These are phyloP conservation scores for Psilocybe tampanensis DNA, from an alignment of 768 basidiomycete genomes.

Conservation along the genomic window DNA sequence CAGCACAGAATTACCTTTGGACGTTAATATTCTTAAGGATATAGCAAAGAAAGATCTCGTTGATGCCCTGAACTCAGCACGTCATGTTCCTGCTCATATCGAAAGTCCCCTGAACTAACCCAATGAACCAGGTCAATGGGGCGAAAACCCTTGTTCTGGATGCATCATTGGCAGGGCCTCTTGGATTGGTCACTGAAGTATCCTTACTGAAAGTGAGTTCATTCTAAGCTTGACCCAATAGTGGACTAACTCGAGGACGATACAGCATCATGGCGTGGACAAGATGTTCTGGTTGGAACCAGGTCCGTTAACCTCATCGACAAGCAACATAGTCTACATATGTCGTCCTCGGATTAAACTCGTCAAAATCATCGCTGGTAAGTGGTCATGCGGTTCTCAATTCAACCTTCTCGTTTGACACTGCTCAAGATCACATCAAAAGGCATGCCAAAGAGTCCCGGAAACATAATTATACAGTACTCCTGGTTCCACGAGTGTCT, in stretches of 20 bases:
- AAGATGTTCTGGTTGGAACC: constrained; percentile 99
- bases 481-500: constrained; percentile 88
- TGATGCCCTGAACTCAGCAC: constrained; percentile 82
- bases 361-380: constrained; percentile 91
- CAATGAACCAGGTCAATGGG: constrained; percentile 70
- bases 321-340: constrained; percentile 91
- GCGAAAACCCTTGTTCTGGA: constrained; percentile 97
- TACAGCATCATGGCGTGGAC: constrained; percentile 96
- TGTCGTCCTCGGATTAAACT: constrained; percentile 85
- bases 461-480: constrained; percentile 82
- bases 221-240: neutral
- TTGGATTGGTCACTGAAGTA: constrained; percentile 95
- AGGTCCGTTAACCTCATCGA: constrained; percentile 79
- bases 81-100: constrained; percentile 19
- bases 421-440: constrained; percentile 84
- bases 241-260: neutral
- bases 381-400: constrained; percentile 27
- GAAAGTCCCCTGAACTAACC: constrained; percentile 11
- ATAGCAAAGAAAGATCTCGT: constrained; percentile 80
- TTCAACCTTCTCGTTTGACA: constrained; percentile 23
- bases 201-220: constrained; percentile 79
- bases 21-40: constrained; percentile 73
- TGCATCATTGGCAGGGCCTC: constrained; percentile 81
- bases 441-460: constrained; percentile 68
- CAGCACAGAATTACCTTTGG: constrained; percentile 44